These are phyloP conservation scores for Ilyonectria mors-panacis DNA, from an alignment of 2,329 filamentous ascomycete genomes.

Conservation along the genomic window DNA sequence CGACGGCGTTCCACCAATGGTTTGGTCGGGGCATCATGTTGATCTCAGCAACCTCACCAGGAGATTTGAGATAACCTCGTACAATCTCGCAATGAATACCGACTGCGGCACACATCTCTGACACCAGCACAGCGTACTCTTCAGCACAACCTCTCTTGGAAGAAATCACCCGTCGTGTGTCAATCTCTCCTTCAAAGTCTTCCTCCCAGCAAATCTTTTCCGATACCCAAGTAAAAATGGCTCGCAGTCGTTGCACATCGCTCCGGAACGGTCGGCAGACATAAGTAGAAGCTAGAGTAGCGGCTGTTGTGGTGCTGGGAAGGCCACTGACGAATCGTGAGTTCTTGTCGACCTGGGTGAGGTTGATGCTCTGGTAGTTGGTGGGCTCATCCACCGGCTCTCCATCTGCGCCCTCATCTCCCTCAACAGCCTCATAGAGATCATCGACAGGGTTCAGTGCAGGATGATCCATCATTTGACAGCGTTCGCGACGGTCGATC, in stretches of 20 bases:
- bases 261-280: constrained; percentile 95
- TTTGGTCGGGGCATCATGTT: constrained; percentile 89
- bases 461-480: constrained; percentile 93
- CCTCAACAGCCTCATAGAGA: constrained; percentile 86
- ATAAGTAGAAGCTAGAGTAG: constrained; percentile 89
- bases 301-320: constrained; percentile 85
- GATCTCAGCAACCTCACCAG: constrained; percentile 86
- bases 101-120: constrained; percentile 94
- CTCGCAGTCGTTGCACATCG: constrained; percentile 91
- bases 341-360: constrained; percentile 94
- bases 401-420: constrained; percentile 90
- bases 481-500: constrained; percentile 87
- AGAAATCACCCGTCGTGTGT: constrained; percentile 87
- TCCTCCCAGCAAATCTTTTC: constrained; percentile 97
- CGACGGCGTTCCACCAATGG: constrained; percentile 97
- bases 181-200: constrained; percentile 87
- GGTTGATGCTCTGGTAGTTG: constrained; percentile 84
- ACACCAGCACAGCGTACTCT: constrained; percentile 89
- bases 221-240: constrained; percentile 98
- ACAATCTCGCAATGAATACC: constrained; percentile 91
- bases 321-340: constrained; percentile 89
- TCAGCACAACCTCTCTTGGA: constrained; percentile 87
- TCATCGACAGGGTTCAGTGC: constrained; percentile 92
- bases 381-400: constrained; percentile 85
- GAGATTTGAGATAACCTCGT: constrained; percentile 90